A percentile compares a stretch with the other conserved stretches of the same genome.
These are phyloP conservation scores for Phaseolus coccineus DNA, from an alignment of 331 rosid species.

Conservation along the genomic window DNA sequence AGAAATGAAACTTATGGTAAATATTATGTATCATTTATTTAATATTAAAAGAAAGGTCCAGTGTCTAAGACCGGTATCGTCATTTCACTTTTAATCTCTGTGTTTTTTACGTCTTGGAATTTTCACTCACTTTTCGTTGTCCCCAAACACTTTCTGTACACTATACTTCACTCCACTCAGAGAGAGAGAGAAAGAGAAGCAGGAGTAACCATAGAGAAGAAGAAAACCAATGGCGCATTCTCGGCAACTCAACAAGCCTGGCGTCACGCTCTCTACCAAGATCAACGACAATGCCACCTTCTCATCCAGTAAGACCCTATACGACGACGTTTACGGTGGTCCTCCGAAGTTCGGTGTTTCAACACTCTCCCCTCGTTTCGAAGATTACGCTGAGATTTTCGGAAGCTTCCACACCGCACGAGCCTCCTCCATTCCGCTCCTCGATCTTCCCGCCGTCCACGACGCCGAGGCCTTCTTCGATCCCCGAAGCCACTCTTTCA, in stretches of 20 bases:
- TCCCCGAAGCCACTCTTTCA: conserved; percentile 6
- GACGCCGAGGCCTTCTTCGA: conserved; percentile 10
- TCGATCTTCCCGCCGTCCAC: background rate
- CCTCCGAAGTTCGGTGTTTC: conserved; percentile 19
- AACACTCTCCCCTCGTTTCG: conserved; percentile 10
- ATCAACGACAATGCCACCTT: background rate
- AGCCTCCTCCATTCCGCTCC: conserved; percentile 11
- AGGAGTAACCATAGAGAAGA: background rate
- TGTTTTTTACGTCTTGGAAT: background rate
- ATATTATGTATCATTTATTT: too few relatives aligned
- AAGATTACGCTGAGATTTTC: conserved; percentile 17
- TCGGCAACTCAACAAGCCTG: background rate
- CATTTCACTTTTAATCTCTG: background rate
- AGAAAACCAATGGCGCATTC: conserved; percentile 9
- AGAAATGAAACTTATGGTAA: too few relatives aligned
- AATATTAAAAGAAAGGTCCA: too few relatives aligned
- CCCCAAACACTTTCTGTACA: conserved; percentile 48
- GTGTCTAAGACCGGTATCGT: background rate
- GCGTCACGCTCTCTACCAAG: background rate
- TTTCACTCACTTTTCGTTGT: conserved; percentile 44
- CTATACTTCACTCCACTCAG: conserved; percentile 46
- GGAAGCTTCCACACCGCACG: conserved; percentile 22
- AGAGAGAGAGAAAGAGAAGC: background rate
- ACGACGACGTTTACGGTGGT: conserved; percentile 26
- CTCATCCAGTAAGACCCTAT: background rate